Evolutionary conservation across 805 yeast genomes (phyloP), one percentile per base, ranked within the genome.

Genomic region (Metschnikowia amazonensis): DNA sequence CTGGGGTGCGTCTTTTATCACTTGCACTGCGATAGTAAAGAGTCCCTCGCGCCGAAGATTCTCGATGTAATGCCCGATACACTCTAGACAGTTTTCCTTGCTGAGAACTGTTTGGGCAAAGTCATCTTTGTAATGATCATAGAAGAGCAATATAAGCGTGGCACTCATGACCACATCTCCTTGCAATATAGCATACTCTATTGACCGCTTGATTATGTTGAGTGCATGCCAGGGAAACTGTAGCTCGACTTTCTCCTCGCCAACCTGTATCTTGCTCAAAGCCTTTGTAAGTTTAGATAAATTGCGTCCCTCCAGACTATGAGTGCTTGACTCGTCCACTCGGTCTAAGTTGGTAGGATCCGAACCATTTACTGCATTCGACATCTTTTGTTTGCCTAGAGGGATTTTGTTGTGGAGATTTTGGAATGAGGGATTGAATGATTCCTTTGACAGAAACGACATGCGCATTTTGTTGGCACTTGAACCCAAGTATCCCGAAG

Each of bases 141-240:
- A 73, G 59, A 85, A 82, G 29, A 86, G 57, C 21, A 82, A 54
- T 0, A 82, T 67, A 29, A 86, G 52, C 0, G 84, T 73, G 4
- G 85, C 75, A 49, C 83, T 72, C 72, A 81, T 67, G 11, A 82
- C 66, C 14, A 82, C 56, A 58, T 86, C 89, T 1, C 92, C 92
- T 52, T 82, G 85, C 7, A 62, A 61, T 4, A 76, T 59, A 35
- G 84, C 76, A 62, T 77, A 82, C 18, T 72, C 73, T n/a, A 79
- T 62, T 0, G 81, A 79, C 51, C 78, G 68, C 38, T 65, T 56
- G 9, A 86, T 66, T 46, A 86, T 59, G 38, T 60, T 64, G 6
- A 69, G 63, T 2, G 84, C 76, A 14, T 72, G 67, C 86, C 89
- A 86, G 0, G 90, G 88, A 25, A 51, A 52, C 31, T 42, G 34